A percentile compares a stretch with the other conserved stretches of the same genome.
phyloP scores from a whole-genome alignment of 495 filamentous ascomycete species.

The Lophium mytilinum region DNA sequence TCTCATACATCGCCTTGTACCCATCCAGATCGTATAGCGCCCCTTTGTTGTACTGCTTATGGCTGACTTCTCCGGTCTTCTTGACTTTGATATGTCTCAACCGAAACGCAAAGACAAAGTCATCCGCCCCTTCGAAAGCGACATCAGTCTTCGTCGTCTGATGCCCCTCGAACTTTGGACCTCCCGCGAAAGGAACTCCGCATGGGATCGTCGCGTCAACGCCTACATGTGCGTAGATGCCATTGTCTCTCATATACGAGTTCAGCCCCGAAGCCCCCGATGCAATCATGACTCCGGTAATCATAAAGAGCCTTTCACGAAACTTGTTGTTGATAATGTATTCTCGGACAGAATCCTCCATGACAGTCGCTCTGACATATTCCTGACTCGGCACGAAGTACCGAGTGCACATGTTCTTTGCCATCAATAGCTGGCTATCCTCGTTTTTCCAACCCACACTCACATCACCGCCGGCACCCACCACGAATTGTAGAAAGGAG shows the following conservation, averaged over 20 bases:
- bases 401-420: too few species aligned
- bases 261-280: not conserved
- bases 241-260: not conserved
- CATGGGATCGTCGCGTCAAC: not conserved
- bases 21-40: not conserved
- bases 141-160: not conserved
- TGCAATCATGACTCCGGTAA: not conserved
- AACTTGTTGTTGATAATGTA: not conserved
- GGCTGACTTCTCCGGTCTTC: not conserved
- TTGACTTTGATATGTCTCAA: not conserved
- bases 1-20: not conserved
- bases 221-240: not conserved
- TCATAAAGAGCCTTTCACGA: not conserved
- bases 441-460: not conserved
- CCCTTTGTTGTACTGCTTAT: not conserved
- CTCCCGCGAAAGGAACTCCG: not conserved
- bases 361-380: not conserved
- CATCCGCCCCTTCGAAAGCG: not conserved
- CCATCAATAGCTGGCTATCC: too few species aligned
- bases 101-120: constrained; percentile 1
- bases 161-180: not conserved
- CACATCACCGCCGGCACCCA: not conserved
- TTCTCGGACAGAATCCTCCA: not conserved
- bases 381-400: too few species aligned
- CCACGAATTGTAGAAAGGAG: not conserved